Evolutionary conservation across 805 yeast species (phyloP).

Genomic region (Kodamaea kaohsiungensis): DNA sequence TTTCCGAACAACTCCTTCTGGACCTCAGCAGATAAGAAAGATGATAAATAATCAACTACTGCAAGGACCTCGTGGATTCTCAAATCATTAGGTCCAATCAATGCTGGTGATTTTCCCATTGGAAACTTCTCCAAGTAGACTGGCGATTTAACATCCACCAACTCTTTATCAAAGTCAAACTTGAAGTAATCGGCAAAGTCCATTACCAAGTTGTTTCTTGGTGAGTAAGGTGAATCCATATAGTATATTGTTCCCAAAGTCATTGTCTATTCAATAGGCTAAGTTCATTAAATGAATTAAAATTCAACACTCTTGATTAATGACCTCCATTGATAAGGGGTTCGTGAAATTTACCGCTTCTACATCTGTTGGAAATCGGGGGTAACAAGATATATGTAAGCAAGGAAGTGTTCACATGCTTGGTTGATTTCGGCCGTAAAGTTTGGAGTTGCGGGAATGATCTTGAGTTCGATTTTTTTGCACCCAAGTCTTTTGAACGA

Average conservation of each 20-base stretch:
- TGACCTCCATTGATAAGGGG: neutral
- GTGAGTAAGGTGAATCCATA: neutral
- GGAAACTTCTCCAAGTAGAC: conserved; percentile 57
- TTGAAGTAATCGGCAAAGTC: conserved; percentile 59
- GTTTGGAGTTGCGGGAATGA: too few relatives aligned
- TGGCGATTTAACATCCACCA: conserved; percentile 22
- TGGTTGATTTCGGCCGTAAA: too few relatives aligned
- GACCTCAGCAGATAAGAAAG: neutral
- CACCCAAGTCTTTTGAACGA: too few relatives aligned
- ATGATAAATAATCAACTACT: conserved; percentile 48
- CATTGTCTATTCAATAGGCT: neutral
- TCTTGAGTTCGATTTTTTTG: too few relatives aligned
- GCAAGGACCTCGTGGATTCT: conserved; percentile 73
- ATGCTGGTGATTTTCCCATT: conserved; percentile 64
- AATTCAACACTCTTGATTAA: neutral
- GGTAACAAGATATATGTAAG: too few relatives aligned
- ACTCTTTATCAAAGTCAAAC: conserved; percentile 52
- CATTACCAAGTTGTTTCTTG: conserved; percentile 20
- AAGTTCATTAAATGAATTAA: too few relatives aligned
- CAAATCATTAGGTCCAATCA: conserved; percentile 68
- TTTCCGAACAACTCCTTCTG: conserved; percentile 21
- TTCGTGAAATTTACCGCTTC: too few relatives aligned
- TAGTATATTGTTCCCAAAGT: neutral
- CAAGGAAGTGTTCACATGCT: too few relatives aligned
- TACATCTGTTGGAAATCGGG: too few relatives aligned